phyloP scores from a whole-genome alignment of 306 rosid species.

The Vicia villosa region DNA sequence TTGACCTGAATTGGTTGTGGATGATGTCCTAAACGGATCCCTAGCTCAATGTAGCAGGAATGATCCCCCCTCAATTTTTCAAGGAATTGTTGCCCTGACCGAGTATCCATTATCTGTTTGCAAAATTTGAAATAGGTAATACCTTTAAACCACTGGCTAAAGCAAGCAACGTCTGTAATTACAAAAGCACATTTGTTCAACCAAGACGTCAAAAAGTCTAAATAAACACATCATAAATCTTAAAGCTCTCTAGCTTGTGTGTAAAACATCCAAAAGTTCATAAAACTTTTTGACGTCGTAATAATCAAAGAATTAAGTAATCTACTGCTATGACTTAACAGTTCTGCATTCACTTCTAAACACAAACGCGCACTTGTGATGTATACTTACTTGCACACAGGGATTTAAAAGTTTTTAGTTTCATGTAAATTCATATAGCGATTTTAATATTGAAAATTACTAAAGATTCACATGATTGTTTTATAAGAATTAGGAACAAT shows the following conservation, averaged over 20 bases:
- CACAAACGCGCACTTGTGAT: neutral
- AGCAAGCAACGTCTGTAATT: neutral
- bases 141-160: neutral
- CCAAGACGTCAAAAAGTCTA: neutral
- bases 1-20: slow-evolving; percentile 46
- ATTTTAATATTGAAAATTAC: neutral
- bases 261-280: neutral
- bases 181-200: neutral
- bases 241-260: neutral
- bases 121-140: slow-evolving; percentile 13
- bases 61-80: slow-evolving; percentile 52
- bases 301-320: neutral
- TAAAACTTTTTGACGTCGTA: neutral
- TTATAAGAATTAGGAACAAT: neutral
- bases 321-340: neutral
- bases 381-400: neutral
- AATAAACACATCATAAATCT: neutral
- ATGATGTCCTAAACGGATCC: slow-evolving; percentile 49
- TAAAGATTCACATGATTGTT: neutral
- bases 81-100: slow-evolving; percentile 51
- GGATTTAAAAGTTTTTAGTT: neutral
- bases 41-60: slow-evolving; percentile 57
- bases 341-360: neutral
- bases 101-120: slow-evolving; percentile 58
- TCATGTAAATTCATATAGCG: neutral